Percentiles rank a stretch among this genome's conserved stretches.
Evolutionary conservation across 176 grass and related monocot species (phyloP).

Genomic region (Zea luxurians): DNA sequence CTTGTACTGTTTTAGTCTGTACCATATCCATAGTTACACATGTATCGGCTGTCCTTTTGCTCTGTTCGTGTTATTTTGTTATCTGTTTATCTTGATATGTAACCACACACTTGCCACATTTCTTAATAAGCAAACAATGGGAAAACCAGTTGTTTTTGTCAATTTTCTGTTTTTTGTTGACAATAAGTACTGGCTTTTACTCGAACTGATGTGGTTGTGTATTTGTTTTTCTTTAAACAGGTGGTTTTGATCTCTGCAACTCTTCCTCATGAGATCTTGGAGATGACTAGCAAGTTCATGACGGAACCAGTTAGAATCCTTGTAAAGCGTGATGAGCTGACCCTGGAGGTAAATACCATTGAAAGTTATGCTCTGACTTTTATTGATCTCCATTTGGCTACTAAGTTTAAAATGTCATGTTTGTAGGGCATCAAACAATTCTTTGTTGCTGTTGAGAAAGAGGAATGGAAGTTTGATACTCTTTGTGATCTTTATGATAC

Average conservation of each 20-base stretch:
- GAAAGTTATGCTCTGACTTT: slow-evolving; percentile 16
- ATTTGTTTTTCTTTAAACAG: slow-evolving; percentile 35
- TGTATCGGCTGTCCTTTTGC: not conserved
- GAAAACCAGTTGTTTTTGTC: not conserved
- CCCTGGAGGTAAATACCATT: slow-evolving; percentile 70
- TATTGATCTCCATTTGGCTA: not conserved
- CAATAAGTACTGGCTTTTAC: not conserved
- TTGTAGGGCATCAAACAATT: slow-evolving; percentile 94
- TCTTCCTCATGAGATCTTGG: slow-evolving; percentile 87
- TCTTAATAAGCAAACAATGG: not conserved
- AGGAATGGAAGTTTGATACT: slow-evolving; percentile 99
- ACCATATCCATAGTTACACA: not conserved
- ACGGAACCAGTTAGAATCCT: slow-evolving; percentile 88
- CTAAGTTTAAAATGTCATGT: slow-evolving; percentile 6
- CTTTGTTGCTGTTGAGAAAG: slow-evolving; percentile 94
- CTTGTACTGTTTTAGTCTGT: not conserved
- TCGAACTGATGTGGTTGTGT: not conserved
- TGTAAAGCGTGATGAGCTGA: slow-evolving; percentile 98
- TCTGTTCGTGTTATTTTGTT: not conserved
- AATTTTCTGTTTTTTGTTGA: not conserved
- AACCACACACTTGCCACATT: not conserved
- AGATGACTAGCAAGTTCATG: slow-evolving; percentile 96
- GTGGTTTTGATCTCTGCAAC: slow-evolving; percentile 82
- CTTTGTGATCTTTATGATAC: slow-evolving; percentile 98
- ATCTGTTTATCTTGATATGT: not conserved